Percentiles rank a stretch among this genome's conserved stretches.
Evolutionary conservation across 306 rosid genomes (phyloP).

Genomic region (Acacia crassicarpa): DNA sequence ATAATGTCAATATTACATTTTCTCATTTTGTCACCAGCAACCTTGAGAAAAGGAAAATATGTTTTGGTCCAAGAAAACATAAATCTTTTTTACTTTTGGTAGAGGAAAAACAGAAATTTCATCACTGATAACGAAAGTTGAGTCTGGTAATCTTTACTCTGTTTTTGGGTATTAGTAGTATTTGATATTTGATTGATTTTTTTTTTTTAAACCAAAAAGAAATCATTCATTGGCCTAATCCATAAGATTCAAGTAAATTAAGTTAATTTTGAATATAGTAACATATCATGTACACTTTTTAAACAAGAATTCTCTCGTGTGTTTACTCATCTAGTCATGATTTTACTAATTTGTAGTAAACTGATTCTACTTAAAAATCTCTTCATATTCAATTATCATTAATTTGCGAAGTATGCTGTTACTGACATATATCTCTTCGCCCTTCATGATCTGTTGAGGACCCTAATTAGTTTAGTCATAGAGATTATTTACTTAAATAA

Average conservation of each 20-base stretch:
- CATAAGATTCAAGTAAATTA: neutral
- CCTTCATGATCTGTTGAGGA: neutral
- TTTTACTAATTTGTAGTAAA: neutral
- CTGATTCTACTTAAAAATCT: neutral
- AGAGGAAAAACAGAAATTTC: neutral
- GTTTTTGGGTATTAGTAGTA: neutral
- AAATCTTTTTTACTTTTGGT: neutral
- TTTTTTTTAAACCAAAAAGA: too few species aligned
- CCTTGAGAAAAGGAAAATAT: neutral
- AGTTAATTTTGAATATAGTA: too few species aligned
- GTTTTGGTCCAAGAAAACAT: neutral
- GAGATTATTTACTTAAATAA: neutral
- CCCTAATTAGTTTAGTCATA: neutral
- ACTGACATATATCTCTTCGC: neutral
- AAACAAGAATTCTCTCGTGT: neutral
- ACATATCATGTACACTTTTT: neutral
- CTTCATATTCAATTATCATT: neutral
- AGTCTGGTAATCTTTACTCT: neutral
- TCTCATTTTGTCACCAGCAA: neutral
- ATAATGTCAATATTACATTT: neutral
- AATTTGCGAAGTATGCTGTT: neutral
- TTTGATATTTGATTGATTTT: neutral
- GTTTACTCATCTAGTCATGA: neutral
- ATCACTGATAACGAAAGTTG: neutral
- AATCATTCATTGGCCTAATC: neutral